Percentiles rank a stretch among this genome's conserved stretches.
phyloP scores from a whole-genome alignment of 164 flowering plant species.

The Vitis rotundifolia region DNA sequence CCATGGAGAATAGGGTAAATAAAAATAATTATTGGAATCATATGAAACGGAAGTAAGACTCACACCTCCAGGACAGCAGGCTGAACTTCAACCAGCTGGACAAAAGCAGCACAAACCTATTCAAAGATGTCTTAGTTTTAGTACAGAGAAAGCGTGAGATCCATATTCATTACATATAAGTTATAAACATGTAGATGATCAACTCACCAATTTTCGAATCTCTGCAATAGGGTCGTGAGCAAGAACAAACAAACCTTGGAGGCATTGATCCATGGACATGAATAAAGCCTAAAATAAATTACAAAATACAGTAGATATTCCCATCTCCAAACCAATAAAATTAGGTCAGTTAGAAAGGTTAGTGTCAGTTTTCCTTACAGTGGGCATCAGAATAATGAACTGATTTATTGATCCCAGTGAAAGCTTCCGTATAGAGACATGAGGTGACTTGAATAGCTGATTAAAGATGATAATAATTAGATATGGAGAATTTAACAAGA shows the following conservation, averaged over 20 bases:
- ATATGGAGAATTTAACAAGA: too few relatives aligned
- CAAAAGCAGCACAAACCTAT: slow-evolving; percentile 95
- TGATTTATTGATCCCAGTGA: slow-evolving; percentile 88
- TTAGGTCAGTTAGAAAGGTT: too few relatives aligned
- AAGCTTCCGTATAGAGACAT: slow-evolving; percentile 80
- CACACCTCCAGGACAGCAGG: slow-evolving; percentile 85
- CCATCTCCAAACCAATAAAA: too few relatives aligned
- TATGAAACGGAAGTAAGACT: slow-evolving; percentile 3
- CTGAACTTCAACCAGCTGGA: slow-evolving; percentile 86
- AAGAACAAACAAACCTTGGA: slow-evolving; percentile 91
- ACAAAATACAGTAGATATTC: not conserved
- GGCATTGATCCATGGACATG: slow-evolving; percentile 85
- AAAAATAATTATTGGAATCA: too few relatives aligned
- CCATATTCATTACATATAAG: not conserved
- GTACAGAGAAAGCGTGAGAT: too few relatives aligned
- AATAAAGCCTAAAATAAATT: slow-evolving; percentile 60
- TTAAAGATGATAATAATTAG: not conserved
- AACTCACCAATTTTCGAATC: slow-evolving; percentile 89
- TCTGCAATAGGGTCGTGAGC: slow-evolving; percentile 82
- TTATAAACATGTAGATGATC: not conserved
- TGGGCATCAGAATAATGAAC: slow-evolving; percentile 92
- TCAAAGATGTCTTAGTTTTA: not conserved
- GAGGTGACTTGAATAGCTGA: slow-evolving; percentile 96
- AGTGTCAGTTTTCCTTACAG: slow-evolving; percentile 47
- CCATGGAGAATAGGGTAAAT: too few relatives aligned